Evolutionary conservation across 768 basidiomycete genomes (phyloP), one percentile per base, ranked within the genome.

Genomic region (Guyanaporus albipodus): DNA sequence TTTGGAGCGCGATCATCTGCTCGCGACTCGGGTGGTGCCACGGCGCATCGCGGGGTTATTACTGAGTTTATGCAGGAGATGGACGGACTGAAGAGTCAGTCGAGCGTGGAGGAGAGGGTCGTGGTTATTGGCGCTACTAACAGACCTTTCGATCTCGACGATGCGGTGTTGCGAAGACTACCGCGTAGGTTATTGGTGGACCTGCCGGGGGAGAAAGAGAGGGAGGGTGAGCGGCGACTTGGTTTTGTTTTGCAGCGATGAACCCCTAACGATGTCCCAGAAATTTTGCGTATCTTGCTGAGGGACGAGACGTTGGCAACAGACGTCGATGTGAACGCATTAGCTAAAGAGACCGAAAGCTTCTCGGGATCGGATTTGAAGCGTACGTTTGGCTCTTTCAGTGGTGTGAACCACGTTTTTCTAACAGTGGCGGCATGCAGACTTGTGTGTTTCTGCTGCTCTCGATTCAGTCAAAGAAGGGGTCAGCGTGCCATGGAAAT

Each of bases 21-120:
- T 4, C 77, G 85, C 10, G 86, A 88, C 42, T 83, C 82, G 32
- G 88, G 86, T 8, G 83, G 91, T 44, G 82, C 81, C 11, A 77
- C 87, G 57, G 90, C 91, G 6, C 91, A 95, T 58, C 76, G 91
- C 32, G 87, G 90, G 36, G 81, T 94, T 42, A 86, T 90, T 61
- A 92, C 90, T 9, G 88, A 93, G 65, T 91, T 91, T 64, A 91
- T 93, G 89, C 88, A 90, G 61, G 91, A 95, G 63, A 95, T 97
- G 92, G 93, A 97, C 58, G 93, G 93, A 3, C 70, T 97, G 48
- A 87, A 82, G 62, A 79, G 87, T 8, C 63, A 54, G 18, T 42
- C 50, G 6, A 47, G 63, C 10, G 78, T 77, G 52, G 87, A 91
- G 44, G 82, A 88, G 52, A 81, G 80, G 51, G 82, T 96, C 46